Base-by-base conservation (phyloP, 805 yeast genomes). In the Naumovozyma baii region DNA sequence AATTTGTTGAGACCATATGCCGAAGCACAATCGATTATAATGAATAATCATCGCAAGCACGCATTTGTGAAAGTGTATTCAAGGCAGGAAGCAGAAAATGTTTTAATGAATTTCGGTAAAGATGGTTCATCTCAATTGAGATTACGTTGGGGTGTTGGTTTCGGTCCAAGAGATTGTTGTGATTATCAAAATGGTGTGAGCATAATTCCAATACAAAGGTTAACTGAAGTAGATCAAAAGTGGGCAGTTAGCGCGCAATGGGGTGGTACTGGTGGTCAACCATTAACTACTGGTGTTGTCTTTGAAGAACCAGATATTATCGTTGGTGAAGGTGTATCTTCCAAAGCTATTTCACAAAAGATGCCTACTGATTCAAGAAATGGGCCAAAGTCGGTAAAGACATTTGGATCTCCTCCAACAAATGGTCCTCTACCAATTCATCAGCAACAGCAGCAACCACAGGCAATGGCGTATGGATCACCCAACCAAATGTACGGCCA, bases 91-190 rank as follows among this genome's bases (percentile, higher is more conserved):
- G 98, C 98, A 22, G 96, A 84, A 59, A 74, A 70, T 44, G 87
- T 87, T 12, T 72, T 86, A 42, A 69, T 73, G 31, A 74, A 78
- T 32, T 86, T 88, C 65, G 77, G 77, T 54, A 76, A 79, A 49
- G 80, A 78, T 45, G 80, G 82, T 31, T 61, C 74, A 8, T 64
- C 57, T 67, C 76, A 49, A 59, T 68, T 92, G 50, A 76, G 97
- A 63, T 84, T 94, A 3, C 74, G 96, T 58, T 92, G 98, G 98
- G 98, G 97, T 49, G 97, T 92, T 46, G 98, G 98, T 1, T 92
- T 83, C 56, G 98, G 98, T 3, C 98, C 98, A 39, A 78, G 98
- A 67, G 97, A 92, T 61, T 90, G 97, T 68, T 85, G 95, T 61
- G 94, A 92, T 63, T 92, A 92, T 63, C 88, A 80, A 55, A 80